These are phyloP conservation scores for Populus davidiana DNA, from an alignment of 345 rosid genomes.

Conservation along the genomic window DNA sequence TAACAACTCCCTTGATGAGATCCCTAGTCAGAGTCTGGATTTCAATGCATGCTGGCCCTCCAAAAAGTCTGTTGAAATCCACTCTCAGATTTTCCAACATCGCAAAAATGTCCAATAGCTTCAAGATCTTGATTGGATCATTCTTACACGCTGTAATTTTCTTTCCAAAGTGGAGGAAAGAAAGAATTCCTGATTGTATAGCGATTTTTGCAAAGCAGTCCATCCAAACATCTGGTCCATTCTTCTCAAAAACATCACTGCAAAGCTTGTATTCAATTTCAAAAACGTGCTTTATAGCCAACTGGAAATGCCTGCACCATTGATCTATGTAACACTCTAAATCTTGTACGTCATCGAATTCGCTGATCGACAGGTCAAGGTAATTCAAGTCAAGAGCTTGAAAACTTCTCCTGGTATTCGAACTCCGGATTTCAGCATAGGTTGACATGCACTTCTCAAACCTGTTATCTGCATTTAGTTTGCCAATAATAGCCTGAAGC, in stretches of 20 bases:
- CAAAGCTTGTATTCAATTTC: slow-evolving; percentile 52
- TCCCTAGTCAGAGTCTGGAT: slow-evolving; percentile 57
- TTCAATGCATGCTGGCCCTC: slow-evolving; percentile 45
- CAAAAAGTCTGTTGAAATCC: slow-evolving; percentile 64
- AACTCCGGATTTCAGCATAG: slow-evolving; percentile 42
- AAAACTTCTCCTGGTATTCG: slow-evolving; percentile 32
- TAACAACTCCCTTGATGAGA: slow-evolving; percentile 53
- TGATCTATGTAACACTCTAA: slow-evolving; percentile 38
- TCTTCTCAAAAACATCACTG: slow-evolving; percentile 36
- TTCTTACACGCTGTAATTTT: slow-evolving; percentile 56
- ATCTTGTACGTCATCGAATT: slow-evolving; percentile 43
- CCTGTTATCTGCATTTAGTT: slow-evolving; percentile 34
- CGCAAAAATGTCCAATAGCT: slow-evolving; percentile 58
- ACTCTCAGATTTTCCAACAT: slow-evolving; percentile 51
- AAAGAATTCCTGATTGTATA: slow-evolving; percentile 40
- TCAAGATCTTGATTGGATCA: slow-evolving; percentile 59
- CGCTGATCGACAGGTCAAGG: slow-evolving; percentile 39
- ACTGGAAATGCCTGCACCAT: slow-evolving; percentile 59
- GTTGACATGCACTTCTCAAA: slow-evolving; percentile 35
- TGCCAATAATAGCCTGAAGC: slow-evolving; percentile 45
- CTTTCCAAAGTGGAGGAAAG: slow-evolving; percentile 52
- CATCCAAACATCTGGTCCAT: slow-evolving; percentile 29
- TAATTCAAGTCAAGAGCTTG: slow-evolving; percentile 44
- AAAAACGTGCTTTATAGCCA: slow-evolving; percentile 45
- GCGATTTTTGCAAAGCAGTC: slow-evolving; percentile 58